Conservation (phyloP, 306 rosid species). For the Vigna trinervia region DNA sequence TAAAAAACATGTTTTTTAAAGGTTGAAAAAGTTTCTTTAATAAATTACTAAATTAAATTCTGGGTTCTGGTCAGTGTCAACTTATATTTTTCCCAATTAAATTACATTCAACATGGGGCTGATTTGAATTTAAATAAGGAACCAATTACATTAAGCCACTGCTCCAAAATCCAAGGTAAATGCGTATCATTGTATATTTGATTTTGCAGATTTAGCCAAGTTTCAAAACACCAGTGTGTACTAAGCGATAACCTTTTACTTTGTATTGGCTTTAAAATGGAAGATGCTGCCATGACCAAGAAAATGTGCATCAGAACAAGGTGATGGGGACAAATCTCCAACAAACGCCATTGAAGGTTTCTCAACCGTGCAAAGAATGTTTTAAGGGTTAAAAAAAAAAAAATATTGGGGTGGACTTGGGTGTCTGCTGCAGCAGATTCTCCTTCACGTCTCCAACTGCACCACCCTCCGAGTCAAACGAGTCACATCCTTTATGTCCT, state of each 20-base stretch:
- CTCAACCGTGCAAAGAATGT: constrained; percentile 64
- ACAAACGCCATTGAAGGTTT: constrained; percentile 59
- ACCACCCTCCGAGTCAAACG: constrained; percentile 69
- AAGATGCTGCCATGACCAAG: constrained; percentile 34
- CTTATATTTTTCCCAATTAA: neutral
- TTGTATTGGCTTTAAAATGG: constrained; percentile 41
- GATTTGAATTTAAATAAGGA: neutral
- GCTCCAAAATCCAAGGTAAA: constrained; percentile 21
- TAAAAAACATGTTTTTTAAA: too few species aligned
- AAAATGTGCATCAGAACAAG: constrained; percentile 53
- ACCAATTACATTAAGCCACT: constrained; percentile 29
- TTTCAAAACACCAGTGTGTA: constrained; percentile 43
- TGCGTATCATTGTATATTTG: neutral
- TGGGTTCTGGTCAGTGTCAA: neutral
- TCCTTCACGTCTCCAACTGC: constrained; percentile 75
- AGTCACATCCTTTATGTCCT: constrained; percentile 58
- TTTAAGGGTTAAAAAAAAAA: constrained; percentile 35
- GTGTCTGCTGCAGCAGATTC: constrained; percentile 77
- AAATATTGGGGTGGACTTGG: constrained; percentile 48
- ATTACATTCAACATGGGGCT: neutral
- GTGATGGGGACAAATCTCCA: constrained; percentile 59
- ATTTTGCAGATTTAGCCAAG: constrained; percentile 18
- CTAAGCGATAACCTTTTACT: constrained; percentile 55
- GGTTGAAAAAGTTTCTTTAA: neutral
- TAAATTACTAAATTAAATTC: neutral